Percentiles rank a stretch among this genome's conserved stretches.
These are phyloP conservation scores for Diaporthe citriasiana DNA, from an alignment of 2,329 filamentous ascomycete genomes.

Conservation along the genomic window DNA sequence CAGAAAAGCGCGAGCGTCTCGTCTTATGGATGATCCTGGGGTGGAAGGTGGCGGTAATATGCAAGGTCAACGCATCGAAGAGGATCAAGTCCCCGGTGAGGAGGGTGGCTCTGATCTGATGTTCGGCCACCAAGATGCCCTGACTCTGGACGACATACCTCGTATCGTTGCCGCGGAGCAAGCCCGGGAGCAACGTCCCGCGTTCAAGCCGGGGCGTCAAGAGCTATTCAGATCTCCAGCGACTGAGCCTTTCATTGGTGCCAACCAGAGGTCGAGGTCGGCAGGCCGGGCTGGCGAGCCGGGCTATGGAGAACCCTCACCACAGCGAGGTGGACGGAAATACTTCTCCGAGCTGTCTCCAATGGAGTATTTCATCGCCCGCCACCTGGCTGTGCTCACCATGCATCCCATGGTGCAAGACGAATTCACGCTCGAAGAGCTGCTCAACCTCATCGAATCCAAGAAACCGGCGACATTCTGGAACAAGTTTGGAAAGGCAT, in stretches of 20 bases:
- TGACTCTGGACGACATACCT: slow-evolving; percentile 96
- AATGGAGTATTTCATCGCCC: slow-evolving; percentile 96
- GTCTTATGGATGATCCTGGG: slow-evolving; percentile 91
- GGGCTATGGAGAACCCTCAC: slow-evolving; percentile 66
- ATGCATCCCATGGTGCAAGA: slow-evolving; percentile 94
- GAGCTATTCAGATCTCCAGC: slow-evolving; percentile 72
- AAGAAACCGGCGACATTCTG: slow-evolving; percentile 92
- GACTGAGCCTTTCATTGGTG: slow-evolving; percentile 75
- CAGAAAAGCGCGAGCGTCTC: slow-evolving; percentile 88
- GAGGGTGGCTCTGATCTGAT: slow-evolving; percentile 83
- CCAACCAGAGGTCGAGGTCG: slow-evolving; percentile 76
- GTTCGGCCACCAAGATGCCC: slow-evolving; percentile 89
- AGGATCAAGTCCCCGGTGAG: slow-evolving; percentile 79
- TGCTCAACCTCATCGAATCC: slow-evolving; percentile 92
- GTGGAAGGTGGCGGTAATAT: slow-evolving; percentile 69
- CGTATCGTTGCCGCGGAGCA: slow-evolving; percentile 96
- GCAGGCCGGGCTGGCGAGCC: slow-evolving; percentile 65
- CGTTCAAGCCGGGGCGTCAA: slow-evolving; percentile 79
- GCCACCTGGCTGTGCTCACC: slow-evolving; percentile 92
- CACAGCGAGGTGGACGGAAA: slow-evolving; percentile 74
- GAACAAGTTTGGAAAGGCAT: slow-evolving; percentile 98
- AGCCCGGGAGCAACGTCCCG: slow-evolving; percentile 86
- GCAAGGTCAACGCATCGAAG: slow-evolving; percentile 80
- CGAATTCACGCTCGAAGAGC: slow-evolving; percentile 93
- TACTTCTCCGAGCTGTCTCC: slow-evolving; percentile 98